These are phyloP conservation scores for Leccinum variicolor DNA, from an alignment of 768 basidiomycete genomes.

Conservation along the genomic window DNA sequence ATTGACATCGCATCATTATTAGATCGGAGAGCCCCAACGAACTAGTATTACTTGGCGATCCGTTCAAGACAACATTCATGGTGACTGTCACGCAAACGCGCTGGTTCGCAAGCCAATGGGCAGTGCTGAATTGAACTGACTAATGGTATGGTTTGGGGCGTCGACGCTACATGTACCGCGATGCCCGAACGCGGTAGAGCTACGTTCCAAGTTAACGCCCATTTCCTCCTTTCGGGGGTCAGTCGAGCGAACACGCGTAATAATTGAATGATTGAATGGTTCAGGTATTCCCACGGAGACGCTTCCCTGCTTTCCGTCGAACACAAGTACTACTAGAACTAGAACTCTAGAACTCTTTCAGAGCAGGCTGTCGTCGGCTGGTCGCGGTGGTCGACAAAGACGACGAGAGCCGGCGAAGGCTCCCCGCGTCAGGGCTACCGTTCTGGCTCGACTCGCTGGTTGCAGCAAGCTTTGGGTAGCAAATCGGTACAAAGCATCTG, in stretches of 20 bases:
- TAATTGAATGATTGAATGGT: neutral
- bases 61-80: too few relatives aligned
- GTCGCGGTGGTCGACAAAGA: neutral
- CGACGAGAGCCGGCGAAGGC: neutral
- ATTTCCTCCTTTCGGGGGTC: too few relatives aligned
- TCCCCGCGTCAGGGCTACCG: neutral
- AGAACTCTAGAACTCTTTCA: too few relatives aligned
- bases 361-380: too few relatives aligned
- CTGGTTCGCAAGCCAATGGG: neutral
- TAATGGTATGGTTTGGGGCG: neutral
- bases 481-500: neutral
- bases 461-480: neutral
- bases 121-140: neutral
- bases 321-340: neutral
- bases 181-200: neutral
- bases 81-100: neutral
- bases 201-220: too few relatives aligned
- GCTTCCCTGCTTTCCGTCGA: neutral
- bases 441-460: neutral
- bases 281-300: neutral
- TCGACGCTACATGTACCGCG: neutral
- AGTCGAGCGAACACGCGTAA: neutral
- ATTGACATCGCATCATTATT: neutral
- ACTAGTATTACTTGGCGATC: neutral
- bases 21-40: neutral